A percentile compares a stretch with the other conserved stretches of the same genome.
phyloP scores from a whole-genome alignment of 106 monocot genomes.

The Allium fistulosum region DNA sequence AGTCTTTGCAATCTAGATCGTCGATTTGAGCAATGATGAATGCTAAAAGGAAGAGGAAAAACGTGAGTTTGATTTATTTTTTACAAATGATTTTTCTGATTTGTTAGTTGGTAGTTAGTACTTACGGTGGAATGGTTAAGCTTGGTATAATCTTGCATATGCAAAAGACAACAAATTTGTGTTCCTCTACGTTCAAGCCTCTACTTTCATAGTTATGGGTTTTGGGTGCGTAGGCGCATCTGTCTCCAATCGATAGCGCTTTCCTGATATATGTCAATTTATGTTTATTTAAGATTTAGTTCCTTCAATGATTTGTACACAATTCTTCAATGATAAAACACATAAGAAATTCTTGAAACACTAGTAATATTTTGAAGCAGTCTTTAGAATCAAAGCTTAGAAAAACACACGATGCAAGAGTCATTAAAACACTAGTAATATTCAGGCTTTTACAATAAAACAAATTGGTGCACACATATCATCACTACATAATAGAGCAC shows the following conservation, averaged over 20 bases:
- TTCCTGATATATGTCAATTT: background rate
- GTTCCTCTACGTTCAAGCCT: conserved; percentile 40
- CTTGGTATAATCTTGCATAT: conserved; percentile 29
- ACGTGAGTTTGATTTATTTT: too few species aligned
- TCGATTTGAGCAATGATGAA: too few species aligned
- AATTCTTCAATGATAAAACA: background rate
- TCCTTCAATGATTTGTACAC: background rate
- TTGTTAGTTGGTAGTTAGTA: too few species aligned
- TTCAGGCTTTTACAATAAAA: background rate
- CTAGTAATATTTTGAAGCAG: too few species aligned
- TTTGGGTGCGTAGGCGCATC: conserved; percentile 42
- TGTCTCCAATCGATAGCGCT: conserved; percentile 13
- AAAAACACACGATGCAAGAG: too few species aligned
- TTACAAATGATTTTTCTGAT: too few species aligned
- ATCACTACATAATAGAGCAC: background rate
- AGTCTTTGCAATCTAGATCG: too few species aligned
- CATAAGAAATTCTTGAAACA: background rate
- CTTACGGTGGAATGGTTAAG: too few species aligned
- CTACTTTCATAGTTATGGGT: conserved; percentile 39
- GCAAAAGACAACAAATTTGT: conserved; percentile 26
- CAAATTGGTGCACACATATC: background rate
- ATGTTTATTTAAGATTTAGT: background rate
- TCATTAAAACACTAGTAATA: too few species aligned
- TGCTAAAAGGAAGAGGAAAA: too few species aligned
- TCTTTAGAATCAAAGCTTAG: too few species aligned